A percentile compares a stretch with the other conserved stretches of the same genome.
phyloP scores from a whole-genome alignment of 768 basidiomycete genomes.

The Boletus rubroflammeus region DNA sequence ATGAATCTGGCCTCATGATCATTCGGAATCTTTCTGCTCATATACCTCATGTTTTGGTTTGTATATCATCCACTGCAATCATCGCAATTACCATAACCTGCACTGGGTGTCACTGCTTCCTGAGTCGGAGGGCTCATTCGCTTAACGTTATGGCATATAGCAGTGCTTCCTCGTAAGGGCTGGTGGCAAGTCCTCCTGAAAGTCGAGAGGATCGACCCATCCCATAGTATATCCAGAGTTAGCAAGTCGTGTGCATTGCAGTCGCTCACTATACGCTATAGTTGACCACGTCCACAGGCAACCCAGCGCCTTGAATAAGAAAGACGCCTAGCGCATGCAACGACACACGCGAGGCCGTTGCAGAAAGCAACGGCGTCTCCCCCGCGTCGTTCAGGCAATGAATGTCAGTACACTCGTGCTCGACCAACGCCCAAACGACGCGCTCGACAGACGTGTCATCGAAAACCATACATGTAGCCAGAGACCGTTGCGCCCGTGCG shows the following conservation, averaged over 20 bases:
- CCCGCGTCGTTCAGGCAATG: too few species aligned
- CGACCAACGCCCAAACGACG: too few species aligned
- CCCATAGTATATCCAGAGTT: background rate
- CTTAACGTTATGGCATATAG: background rate
- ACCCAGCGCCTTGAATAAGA: background rate
- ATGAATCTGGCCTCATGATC: conserved; percentile 55
- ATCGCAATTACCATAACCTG: background rate
- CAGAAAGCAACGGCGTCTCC: too few species aligned
- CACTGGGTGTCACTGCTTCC: background rate
- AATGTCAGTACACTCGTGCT: too few species aligned
- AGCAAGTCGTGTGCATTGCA: too few species aligned
- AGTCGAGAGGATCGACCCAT: background rate
- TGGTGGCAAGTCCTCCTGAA: background rate
- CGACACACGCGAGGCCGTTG: too few species aligned
- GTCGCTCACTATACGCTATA: too few species aligned
- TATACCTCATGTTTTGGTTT: conserved; percentile 9
- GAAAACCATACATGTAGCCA: too few species aligned
- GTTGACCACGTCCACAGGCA: background rate
- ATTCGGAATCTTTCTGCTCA: background rate
- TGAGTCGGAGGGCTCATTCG: background rate
- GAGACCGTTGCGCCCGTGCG: too few species aligned
- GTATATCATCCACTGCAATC: conserved; percentile 1
- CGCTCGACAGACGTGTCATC: too few species aligned
- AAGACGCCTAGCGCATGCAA: too few species aligned
- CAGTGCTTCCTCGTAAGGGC: background rate